Evolutionary conservation across 495 filamentous ascomycete species (phyloP).

Genomic region (Lasiosphaeria ovina): DNA sequence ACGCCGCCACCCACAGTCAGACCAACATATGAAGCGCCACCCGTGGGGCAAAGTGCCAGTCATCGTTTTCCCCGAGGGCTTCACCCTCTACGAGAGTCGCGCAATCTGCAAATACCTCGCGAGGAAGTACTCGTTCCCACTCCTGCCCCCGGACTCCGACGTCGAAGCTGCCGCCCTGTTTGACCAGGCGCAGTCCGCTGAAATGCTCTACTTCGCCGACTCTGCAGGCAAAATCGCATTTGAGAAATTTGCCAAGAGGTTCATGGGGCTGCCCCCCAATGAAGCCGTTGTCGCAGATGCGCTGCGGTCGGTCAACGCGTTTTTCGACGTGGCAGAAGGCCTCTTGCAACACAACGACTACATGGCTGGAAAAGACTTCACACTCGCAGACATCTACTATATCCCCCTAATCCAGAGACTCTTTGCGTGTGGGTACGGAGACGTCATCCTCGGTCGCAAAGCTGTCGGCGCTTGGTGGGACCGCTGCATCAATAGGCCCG

Average conservation of each 20-base stretch:
- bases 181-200: conserved; percentile 41
- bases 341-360: conserved; percentile 39
- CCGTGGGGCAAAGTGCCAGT: conserved; percentile 43
- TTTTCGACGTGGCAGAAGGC: conserved; percentile 42
- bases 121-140: conserved; percentile 35
- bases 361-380: conserved; percentile 44
- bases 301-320: conserved; percentile 36
- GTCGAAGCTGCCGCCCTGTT: conserved; percentile 42
- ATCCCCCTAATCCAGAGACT: conserved; percentile 45
- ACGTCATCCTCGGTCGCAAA: conserved; percentile 40
- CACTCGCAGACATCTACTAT: conserved; percentile 46
- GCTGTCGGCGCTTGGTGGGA: conserved; percentile 43
- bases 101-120: conserved; percentile 49
- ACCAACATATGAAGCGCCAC: conserved; percentile 40
- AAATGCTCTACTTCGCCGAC: conserved; percentile 43
- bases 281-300: conserved; percentile 38
- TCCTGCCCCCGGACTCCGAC: conserved; percentile 39
- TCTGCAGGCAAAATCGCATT: conserved; percentile 41
- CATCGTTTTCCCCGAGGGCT: conserved; percentile 23
- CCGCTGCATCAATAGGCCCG: conserved; percentile 35
- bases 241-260: conserved; percentile 44
- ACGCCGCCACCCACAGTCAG: conserved; percentile 24
- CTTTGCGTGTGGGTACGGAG: conserved; percentile 41
- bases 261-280: conserved; percentile 41
- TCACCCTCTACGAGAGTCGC: conserved; percentile 47